A percentile compares a stretch with the other conserved stretches of the same genome.
These are phyloP conservation scores for Rhizophora apiculata DNA, from an alignment of 345 rosid species.

Conservation along the genomic window DNA sequence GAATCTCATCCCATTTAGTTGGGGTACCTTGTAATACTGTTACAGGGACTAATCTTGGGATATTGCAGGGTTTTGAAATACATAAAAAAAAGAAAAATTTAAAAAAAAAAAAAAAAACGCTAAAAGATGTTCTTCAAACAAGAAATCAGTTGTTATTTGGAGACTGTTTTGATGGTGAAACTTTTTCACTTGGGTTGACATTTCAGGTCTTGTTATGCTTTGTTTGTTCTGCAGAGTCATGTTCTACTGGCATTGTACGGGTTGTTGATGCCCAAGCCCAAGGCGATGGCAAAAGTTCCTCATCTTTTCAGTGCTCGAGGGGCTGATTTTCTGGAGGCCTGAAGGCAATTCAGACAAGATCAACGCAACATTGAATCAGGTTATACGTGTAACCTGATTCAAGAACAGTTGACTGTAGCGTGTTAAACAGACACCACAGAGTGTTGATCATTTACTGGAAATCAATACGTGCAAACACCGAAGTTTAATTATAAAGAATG, in stretches of 20 bases:
- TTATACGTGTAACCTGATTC: background rate
- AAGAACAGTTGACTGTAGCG: background rate
- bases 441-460: too few species aligned
- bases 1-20: background rate
- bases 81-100: background rate
- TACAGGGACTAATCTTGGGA: too few species aligned
- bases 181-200: too few species aligned
- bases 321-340: background rate
- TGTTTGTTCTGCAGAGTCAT: background rate
- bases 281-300: background rate
- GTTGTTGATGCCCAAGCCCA: conserved; percentile 1
- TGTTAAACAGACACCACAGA: background rate
- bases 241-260: conserved; percentile 4
- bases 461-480: too few species aligned
- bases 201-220: background rate
- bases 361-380: background rate
- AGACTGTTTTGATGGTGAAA: background rate
- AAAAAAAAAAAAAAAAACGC: too few species aligned
- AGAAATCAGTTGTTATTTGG: background rate
- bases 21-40: background rate
- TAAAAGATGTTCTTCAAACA: background rate
- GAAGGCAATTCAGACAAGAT: background rate
- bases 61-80: too few species aligned
- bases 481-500: too few species aligned
- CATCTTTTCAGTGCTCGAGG: background rate